Percentiles rank a stretch among this genome's conserved stretches.
Evolutionary conservation across 768 basidiomycete species (phyloP).

Genomic region (Calvatia gigantea): DNA sequence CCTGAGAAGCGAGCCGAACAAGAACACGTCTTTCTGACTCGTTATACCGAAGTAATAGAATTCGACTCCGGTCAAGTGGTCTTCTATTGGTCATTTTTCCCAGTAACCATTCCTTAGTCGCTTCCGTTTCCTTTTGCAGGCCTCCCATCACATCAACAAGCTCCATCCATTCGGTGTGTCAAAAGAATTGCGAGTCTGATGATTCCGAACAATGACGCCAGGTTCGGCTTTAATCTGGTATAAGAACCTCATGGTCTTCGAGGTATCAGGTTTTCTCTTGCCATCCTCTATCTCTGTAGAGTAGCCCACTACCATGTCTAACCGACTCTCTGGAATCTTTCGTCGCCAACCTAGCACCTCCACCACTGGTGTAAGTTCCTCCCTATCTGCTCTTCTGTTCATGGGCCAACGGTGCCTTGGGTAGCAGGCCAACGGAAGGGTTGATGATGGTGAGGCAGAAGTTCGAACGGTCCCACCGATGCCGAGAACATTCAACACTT

Average conservation of each 20-base stretch:
- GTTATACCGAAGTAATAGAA: not conserved
- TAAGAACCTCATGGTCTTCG: not conserved
- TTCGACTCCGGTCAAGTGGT: not conserved
- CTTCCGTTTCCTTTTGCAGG: not conserved
- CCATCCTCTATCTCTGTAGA: not conserved
- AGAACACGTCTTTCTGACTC: too few relatives aligned
- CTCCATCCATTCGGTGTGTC: conserved; percentile 2
- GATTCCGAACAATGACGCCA: not conserved
- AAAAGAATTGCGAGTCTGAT: not conserved
- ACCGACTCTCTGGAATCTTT: conserved; percentile 11
- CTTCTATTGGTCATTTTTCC: not conserved
- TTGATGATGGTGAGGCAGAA: conserved; percentile 10
- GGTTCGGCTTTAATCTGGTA: not conserved
- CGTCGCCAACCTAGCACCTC: conserved; percentile 10
- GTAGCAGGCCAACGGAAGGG: conserved; percentile 16
- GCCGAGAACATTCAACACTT: conserved; percentile 35
- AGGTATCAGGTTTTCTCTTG: not conserved
- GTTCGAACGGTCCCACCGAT: conserved; percentile 13
- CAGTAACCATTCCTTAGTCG: not conserved
- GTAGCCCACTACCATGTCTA: conserved; percentile 5
- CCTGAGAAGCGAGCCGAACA: too few relatives aligned
- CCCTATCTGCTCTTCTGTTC: not conserved
- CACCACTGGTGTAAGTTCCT: not conserved
- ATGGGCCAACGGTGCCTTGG: not conserved
- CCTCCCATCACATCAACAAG: not conserved